phyloP scores from a whole-genome alignment of 805 yeast species.

The Yueomyces sinensis region DNA sequence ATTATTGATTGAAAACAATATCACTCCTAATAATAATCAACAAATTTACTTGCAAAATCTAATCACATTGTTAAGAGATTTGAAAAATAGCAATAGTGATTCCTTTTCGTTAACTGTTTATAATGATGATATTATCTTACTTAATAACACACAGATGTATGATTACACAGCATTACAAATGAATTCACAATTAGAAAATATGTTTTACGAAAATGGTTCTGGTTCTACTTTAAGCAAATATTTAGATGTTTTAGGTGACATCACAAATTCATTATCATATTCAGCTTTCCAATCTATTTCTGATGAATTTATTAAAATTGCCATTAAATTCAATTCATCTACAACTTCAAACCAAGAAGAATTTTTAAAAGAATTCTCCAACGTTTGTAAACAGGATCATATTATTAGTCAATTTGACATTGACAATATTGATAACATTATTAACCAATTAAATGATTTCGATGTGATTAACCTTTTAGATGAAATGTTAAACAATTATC shows the following conservation, averaged over 20 bases:
- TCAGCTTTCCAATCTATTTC: slow-evolving; percentile 25
- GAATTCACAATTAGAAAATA: slow-evolving; percentile 18
- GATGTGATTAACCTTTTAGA: slow-evolving; percentile 28
- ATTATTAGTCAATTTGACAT: slow-evolving; percentile 31
- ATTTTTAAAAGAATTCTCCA: slow-evolving; percentile 15
- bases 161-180: slow-evolving; percentile 19
- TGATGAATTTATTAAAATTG: slow-evolving; percentile 26
- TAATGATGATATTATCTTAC: slow-evolving; percentile 18
- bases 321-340: slow-evolving; percentile 22
- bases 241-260: slow-evolving; percentile 26
- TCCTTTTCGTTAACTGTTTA: slow-evolving; percentile 38
- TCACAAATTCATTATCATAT: slow-evolving; percentile 28
- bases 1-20: slow-evolving; percentile 13
- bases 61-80: slow-evolving; percentile 59
- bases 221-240: slow-evolving; percentile 19
- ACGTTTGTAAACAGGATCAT: slow-evolving; percentile 29
- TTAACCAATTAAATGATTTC: slow-evolving; percentile 28
- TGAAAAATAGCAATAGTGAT: slow-evolving; percentile 47
- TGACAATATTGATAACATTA: slow-evolving; percentile 25
- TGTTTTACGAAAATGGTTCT: slow-evolving; percentile 12
- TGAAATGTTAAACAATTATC: slow-evolving; percentile 23
- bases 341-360: slow-evolving; percentile 16
- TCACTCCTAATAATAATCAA: slow-evolving; percentile 18
- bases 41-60: slow-evolving; percentile 52
- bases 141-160: slow-evolving; percentile 21